phyloP scores from a whole-genome alignment of 225 moss, liverwort and hornwort genomes.

The Asterella californica region DNA sequence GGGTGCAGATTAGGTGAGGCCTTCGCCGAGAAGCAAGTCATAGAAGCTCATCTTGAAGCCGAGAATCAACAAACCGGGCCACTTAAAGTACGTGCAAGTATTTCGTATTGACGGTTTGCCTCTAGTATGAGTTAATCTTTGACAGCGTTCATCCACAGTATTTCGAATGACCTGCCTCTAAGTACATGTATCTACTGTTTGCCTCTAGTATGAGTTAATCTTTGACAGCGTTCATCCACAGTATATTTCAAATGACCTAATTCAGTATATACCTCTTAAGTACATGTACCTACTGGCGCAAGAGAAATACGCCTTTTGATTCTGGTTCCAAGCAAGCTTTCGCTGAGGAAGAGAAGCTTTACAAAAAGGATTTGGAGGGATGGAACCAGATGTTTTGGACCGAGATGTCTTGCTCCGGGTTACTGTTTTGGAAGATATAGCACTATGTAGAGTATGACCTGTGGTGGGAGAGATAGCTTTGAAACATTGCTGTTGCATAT shows the following conservation, averaged over 20 bases:
- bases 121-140: background rate
- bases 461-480: too few relatives aligned
- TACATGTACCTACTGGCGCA: too few relatives aligned
- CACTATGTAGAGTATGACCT: background rate
- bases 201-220: background rate
- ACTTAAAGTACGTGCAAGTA: conserved; percentile 46
- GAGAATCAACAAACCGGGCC: conserved; percentile 45
- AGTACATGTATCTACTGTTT: too few relatives aligned
- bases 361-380: background rate
- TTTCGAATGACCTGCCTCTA: too few relatives aligned
- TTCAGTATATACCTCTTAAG: too few relatives aligned
- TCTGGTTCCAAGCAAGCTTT: background rate
- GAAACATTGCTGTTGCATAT: too few relatives aligned
- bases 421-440: background rate
- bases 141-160: background rate
- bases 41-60: conserved; percentile 51
- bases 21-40: conserved; percentile 61
- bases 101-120: too few relatives aligned
- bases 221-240: background rate
- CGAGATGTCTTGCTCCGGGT: background rate
- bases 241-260: too few relatives aligned
- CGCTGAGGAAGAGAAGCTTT: background rate
- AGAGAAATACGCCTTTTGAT: too few relatives aligned
- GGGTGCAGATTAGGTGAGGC: conserved; percentile 69
- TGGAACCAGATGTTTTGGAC: background rate